Evolutionary conservation across 2,329 filamentous ascomycete species (phyloP).

Genomic region (Calonectria fujianensis): DNA sequence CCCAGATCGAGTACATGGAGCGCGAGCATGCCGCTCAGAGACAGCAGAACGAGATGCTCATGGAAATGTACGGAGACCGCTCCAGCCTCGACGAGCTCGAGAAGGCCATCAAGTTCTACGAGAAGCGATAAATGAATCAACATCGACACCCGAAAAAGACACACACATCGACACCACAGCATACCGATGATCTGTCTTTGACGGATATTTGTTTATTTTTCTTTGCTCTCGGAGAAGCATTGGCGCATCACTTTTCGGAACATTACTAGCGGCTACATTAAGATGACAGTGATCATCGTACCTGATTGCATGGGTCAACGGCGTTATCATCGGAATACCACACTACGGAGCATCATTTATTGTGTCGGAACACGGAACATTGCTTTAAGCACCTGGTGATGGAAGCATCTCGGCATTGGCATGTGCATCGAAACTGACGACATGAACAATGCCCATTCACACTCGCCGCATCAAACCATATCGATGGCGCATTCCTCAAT

Average conservation of each 20-base stretch:
- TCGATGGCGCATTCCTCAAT: conserved; percentile 20
- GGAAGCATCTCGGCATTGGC: conserved; percentile 19
- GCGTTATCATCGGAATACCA: conserved; percentile 33
- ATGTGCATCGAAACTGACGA: conserved; percentile 10
- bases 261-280: conserved; percentile 9
- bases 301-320: conserved; percentile 28
- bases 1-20: conserved; percentile 58
- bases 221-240: neutral
- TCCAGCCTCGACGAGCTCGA: conserved; percentile 69
- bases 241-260: conserved; percentile 21
- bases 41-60: conserved; percentile 64
- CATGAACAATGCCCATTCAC: neutral
- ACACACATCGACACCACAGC: conserved; percentile 17
- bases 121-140: conserved; percentile 57
- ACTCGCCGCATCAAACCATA: neutral
- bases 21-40: conserved; percentile 60
- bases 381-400: conserved; percentile 18
- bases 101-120: conserved; percentile 68
- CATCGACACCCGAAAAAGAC: conserved; percentile 28
- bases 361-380: conserved; percentile 21
- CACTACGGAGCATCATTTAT: conserved; percentile 28
- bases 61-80: conserved; percentile 71
- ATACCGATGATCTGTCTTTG: neutral
- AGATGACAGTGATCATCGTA: conserved; percentile 27
- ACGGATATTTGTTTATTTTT: neutral